Evolutionary conservation across 768 basidiomycete species (phyloP).

Genomic region (Trametes elegans): DNA sequence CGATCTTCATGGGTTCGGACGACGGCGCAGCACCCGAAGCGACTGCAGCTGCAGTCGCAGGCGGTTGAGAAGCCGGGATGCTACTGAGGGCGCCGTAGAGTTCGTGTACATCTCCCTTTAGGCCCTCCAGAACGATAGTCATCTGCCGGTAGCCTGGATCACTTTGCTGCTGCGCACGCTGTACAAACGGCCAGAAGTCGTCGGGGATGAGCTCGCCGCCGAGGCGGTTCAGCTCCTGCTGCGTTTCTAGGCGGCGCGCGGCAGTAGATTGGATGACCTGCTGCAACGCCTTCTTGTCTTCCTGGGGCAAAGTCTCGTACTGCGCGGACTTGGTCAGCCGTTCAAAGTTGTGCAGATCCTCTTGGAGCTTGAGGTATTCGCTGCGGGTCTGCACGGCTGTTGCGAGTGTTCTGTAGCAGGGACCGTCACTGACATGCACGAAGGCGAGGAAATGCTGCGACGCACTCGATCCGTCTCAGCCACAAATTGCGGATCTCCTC

Average conservation of each 20-base stretch:
- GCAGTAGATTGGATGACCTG: slow-evolving; percentile 27
- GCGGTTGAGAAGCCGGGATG: background rate
- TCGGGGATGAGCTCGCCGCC: slow-evolving; percentile 33
- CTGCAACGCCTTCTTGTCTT: slow-evolving; percentile 25
- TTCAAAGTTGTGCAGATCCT: slow-evolving; percentile 31
- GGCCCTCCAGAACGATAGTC: slow-evolving; percentile 19
- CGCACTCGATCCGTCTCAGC: slow-evolving; percentile 42
- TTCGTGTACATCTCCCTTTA: slow-evolving; percentile 12
- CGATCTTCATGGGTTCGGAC: background rate
- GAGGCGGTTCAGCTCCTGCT: slow-evolving; percentile 31
- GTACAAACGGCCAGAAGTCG: slow-evolving; percentile 40
- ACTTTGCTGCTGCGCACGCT: background rate
- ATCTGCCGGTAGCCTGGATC: slow-evolving; percentile 34
- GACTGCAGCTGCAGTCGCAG: background rate
- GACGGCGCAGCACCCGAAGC: background rate
- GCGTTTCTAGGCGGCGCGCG: slow-evolving; percentile 28
- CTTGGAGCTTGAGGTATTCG: slow-evolving; percentile 32
- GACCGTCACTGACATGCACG: background rate
- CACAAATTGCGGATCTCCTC: slow-evolving; percentile 39
- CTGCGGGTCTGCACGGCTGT: slow-evolving; percentile 34
- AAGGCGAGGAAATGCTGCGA: background rate
- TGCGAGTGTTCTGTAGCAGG: slow-evolving; percentile 34
- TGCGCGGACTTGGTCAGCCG: slow-evolving; percentile 27
- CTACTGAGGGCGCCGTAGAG: background rate
- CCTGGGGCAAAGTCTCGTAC: slow-evolving; percentile 26